phyloP scores from a whole-genome alignment of 2,329 filamentous ascomycete species.

The Diaporthe helianthi region DNA sequence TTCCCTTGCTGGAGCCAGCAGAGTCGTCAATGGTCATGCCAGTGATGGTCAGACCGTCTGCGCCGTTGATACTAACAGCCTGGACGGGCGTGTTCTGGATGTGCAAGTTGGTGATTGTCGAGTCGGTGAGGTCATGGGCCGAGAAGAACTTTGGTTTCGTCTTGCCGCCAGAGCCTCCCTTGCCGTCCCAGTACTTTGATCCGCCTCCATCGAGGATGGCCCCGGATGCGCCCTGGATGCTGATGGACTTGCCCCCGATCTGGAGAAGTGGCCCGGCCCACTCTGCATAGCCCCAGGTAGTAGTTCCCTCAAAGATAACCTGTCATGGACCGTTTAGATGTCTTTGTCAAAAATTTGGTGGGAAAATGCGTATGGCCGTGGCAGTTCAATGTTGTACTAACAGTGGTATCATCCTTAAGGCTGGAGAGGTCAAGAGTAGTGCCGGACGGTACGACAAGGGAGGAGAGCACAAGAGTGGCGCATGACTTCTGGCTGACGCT shows the following conservation, averaged over 20 bases:
- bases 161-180: constrained; percentile 65
- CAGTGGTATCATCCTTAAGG: constrained; percentile 56
- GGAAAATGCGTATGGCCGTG: background rate
- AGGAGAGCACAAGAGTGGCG: constrained; percentile 57
- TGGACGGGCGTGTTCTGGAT: constrained; percentile 63
- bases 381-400: constrained; percentile 38
- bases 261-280: constrained; percentile 70
- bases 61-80: constrained; percentile 53
- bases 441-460: constrained; percentile 62
- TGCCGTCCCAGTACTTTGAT: constrained; percentile 64
- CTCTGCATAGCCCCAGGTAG: constrained; percentile 69
- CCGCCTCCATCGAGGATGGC: constrained; percentile 63
- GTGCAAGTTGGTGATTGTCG: constrained; percentile 56
- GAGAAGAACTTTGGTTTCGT: constrained; percentile 70
- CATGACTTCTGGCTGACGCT: constrained; percentile 57
- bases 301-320: constrained; percentile 69
- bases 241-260: constrained; percentile 62
- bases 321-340: constrained; percentile 34
- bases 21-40: constrained; percentile 63
- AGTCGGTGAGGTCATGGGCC: constrained; percentile 56
- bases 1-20: constrained; percentile 54
- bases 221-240: constrained; percentile 58
- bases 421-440: constrained; percentile 63
- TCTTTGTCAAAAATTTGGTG: too few species aligned
- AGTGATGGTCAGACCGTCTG: constrained; percentile 52